A percentile compares a stretch with the other conserved stretches of the same genome.
Conservation (phyloP, 23 red algal genomes). For the Gracilaria gracilis region DNA sequence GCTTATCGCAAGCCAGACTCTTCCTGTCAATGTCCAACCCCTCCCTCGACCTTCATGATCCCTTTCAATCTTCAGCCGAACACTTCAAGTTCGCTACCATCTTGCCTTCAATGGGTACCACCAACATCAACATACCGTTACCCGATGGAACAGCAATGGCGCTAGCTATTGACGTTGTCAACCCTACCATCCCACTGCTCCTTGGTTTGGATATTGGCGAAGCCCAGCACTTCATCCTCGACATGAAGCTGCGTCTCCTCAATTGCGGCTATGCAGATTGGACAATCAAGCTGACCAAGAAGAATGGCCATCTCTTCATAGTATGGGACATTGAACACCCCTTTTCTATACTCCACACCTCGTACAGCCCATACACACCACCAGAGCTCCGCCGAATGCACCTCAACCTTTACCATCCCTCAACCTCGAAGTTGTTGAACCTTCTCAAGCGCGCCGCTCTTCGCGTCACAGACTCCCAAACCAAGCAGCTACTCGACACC, state of each 20-base stretch:
- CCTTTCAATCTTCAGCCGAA: no score
- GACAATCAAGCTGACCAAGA: no score
- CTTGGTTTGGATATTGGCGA: background rate
- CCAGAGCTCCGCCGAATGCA: no score
- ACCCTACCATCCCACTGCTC: background rate
- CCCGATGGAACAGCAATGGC: background rate
- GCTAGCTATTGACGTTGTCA: background rate
- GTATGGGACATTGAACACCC: no score
- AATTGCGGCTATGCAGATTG: no score
- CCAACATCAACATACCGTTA: background rate
- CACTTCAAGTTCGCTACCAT: background rate
- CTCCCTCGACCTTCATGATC: no score
- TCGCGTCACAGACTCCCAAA: no score
- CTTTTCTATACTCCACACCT: no score
- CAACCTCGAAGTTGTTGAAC: background rate
- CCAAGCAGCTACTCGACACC: no score
- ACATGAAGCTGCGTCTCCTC: background rate
- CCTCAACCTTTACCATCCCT: no score
- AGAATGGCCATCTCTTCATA: no score
- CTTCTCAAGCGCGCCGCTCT: background rate
- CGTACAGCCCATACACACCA: no score
- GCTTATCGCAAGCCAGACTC: background rate
- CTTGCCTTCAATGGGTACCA: background rate
- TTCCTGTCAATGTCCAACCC: background rate
- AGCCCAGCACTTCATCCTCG: background rate